Evolutionary conservation across 768 basidiomycete species (phyloP).

Genomic region (Naganishia onofrii): DNA sequence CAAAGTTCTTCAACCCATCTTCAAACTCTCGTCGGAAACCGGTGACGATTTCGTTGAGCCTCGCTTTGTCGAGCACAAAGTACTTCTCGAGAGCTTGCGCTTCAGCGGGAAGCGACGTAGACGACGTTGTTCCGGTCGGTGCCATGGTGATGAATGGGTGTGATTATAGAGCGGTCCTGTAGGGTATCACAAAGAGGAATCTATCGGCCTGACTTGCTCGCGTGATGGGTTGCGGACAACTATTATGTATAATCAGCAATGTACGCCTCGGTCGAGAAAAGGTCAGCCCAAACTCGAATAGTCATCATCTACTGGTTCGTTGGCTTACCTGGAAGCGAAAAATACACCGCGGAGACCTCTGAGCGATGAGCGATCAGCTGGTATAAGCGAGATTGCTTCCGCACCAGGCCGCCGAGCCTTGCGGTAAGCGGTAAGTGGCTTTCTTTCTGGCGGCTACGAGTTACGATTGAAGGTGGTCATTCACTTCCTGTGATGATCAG

Average conservation of each 20-base stretch:
- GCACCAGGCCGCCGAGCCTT: neutral
- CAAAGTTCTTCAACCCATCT: constrained; percentile 69
- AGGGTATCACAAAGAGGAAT: constrained; percentile 4
- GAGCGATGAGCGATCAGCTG: constrained; percentile 13
- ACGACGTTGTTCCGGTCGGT: constrained; percentile 21
- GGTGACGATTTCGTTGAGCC: constrained; percentile 67
- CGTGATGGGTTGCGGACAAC: neutral
- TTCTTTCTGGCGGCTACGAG: neutral
- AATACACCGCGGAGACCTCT: neutral
- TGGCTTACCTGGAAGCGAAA: neutral
- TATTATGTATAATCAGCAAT: neutral
- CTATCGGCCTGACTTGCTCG: neutral
- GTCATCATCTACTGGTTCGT: neutral
- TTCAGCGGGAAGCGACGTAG: constrained; percentile 42
- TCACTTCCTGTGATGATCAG: too few relatives aligned
- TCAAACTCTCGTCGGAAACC: constrained; percentile 79
- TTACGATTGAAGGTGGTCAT: neutral
- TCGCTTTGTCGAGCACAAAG: constrained; percentile 65
- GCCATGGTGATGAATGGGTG: constrained; percentile 11
- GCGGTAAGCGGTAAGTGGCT: neutral
- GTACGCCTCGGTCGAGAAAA: neutral
- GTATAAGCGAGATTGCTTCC: neutral
- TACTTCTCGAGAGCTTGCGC: constrained; percentile 69
- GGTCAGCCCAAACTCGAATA: neutral
- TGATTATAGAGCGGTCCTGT: neutral